Conservation (phyloP, 345 rosid genomes). For the Garcia nutans region DNA sequence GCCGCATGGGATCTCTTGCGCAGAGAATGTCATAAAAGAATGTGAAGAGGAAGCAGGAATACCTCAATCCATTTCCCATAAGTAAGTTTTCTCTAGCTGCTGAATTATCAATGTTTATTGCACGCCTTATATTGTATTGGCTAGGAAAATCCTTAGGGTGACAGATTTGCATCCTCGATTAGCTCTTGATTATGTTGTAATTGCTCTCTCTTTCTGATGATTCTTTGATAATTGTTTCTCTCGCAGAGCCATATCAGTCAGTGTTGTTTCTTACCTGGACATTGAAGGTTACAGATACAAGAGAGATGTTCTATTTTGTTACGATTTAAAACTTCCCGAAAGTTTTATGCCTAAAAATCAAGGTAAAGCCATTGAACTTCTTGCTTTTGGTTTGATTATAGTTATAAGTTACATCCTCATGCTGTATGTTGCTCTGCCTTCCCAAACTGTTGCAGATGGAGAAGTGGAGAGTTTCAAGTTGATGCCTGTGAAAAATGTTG, state of each 20-base stretch:
- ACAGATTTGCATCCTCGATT: neutral
- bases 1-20: conserved; percentile 78
- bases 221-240: conserved; percentile 13
- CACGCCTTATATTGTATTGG: conserved; percentile 4
- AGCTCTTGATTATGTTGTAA: neutral
- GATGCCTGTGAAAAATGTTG: conserved; percentile 61
- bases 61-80: conserved; percentile 48
- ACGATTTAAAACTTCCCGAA: conserved; percentile 74
- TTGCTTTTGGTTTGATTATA: conserved; percentile 2
- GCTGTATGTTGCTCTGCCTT: neutral
- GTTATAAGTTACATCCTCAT: neutral
- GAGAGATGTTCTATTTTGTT: conserved; percentile 83
- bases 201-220: conserved; percentile 4
- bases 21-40: conserved; percentile 80
- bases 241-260: conserved; percentile 68
- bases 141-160: neutral
- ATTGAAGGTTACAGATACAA: conserved; percentile 62
- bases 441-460: conserved; percentile 58
- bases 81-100: conserved; percentile 37
- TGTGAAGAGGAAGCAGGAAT: conserved; percentile 97
- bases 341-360: conserved; percentile 63
- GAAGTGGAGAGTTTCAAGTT: conserved; percentile 88
- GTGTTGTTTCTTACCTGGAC: conserved; percentile 83
- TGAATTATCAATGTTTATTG: conserved; percentile 3
- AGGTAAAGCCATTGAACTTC: conserved; percentile 40